These are phyloP conservation scores for Fusarium coicis DNA, from an alignment of 2,329 filamentous ascomycete species.

Conservation along the genomic window DNA sequence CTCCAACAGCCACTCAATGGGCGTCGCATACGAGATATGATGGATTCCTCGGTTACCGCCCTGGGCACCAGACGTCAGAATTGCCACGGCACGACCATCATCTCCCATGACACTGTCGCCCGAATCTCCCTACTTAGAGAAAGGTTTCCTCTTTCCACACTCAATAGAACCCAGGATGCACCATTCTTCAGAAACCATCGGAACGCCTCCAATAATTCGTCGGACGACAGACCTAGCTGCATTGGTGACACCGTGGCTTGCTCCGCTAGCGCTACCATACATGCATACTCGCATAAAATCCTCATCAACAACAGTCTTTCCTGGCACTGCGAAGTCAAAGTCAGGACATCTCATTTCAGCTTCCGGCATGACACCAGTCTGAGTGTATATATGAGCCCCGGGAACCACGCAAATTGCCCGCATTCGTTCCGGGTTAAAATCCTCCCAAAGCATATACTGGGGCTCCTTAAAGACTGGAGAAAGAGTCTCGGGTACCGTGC, in stretches of 20 bases:
- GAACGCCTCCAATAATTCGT: no score
- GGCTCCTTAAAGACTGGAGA: neutral
- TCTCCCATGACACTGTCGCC: conserved; percentile 1
- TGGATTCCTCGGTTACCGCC: accelerated
- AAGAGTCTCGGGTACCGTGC: neutral
- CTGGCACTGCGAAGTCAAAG: accelerated
- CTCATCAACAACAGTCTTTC: neutral
- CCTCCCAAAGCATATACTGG: accelerated
- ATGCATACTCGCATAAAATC: neutral
- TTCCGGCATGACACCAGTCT: neutral
- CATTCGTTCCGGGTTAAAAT: neutral
- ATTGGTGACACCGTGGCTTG: neutral
- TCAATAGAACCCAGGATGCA: neutral
- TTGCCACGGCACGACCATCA: neutral
- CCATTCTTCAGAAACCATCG: conserved; percentile 7
- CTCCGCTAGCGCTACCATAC: neutral
- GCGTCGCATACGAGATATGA: conserved; percentile 4
- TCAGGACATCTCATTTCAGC: neutral
- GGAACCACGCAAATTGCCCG: accelerated
- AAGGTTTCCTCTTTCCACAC: accelerated
- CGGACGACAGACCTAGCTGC: neutral
- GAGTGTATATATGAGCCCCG: accelerated
- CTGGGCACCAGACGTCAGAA: neutral
- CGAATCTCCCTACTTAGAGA: neutral
- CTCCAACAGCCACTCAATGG: conserved; percentile 16